These are phyloP conservation scores for Euryodendron excelsum DNA, from an alignment of 148 eudicot genomes.

Conservation along the genomic window DNA sequence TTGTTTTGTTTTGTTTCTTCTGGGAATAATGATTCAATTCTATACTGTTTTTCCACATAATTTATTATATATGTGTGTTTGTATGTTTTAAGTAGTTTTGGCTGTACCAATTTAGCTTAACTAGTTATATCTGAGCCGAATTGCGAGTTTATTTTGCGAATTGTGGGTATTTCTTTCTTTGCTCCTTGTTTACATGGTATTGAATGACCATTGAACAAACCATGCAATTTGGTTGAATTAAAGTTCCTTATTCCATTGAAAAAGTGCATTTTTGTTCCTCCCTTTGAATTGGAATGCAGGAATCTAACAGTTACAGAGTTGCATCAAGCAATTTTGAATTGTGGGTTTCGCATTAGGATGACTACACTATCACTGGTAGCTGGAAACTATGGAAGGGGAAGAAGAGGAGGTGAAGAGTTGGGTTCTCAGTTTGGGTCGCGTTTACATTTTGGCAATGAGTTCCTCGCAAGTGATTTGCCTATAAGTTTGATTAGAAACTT, in stretches of 20 bases:
- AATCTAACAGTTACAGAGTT: not conserved
- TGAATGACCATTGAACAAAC: no score
- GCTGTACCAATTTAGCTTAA: no score
- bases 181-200: not conserved
- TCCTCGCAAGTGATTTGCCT: not conserved
- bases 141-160: not conserved
- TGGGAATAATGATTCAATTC: no score
- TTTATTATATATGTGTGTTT: no score
- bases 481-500: not conserved
- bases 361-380: slow-evolving; percentile 17
- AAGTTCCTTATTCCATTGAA: no score
- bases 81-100: no score
- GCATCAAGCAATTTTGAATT: not conserved
- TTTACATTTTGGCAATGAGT: slow-evolving; percentile 1
- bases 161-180: not conserved
- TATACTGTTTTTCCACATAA: no score
- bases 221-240: no score
- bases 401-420: not conserved
- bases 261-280: no score
- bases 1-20: no score
- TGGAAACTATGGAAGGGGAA: slow-evolving; percentile 17
- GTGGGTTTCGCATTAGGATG: slow-evolving; percentile 12
- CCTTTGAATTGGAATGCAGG: slow-evolving; percentile 1
- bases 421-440: not conserved
- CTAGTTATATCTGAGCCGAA: no score